A percentile compares a stretch with the other conserved stretches of the same genome.
phyloP scores from a whole-genome alignment of 2,329 filamentous ascomycete genomes.

The Chalaropsis ovoidea region DNA sequence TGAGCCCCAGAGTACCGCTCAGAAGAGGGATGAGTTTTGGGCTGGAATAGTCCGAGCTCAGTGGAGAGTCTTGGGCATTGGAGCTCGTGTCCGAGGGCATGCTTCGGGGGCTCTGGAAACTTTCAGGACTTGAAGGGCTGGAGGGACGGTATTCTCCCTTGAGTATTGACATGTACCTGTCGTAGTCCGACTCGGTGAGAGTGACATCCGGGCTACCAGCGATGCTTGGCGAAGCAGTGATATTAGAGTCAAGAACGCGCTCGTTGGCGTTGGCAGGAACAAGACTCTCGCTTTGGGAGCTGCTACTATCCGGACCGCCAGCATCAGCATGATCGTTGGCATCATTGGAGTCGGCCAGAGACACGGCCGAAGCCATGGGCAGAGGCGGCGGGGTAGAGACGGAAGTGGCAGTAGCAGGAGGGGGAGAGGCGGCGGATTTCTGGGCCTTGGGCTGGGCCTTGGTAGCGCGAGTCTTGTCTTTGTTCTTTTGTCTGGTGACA shows the following conservation, averaged over 20 bases:
- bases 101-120: constrained; percentile 12
- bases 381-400: constrained; percentile 1
- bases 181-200: constrained; percentile 20
- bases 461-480: constrained; percentile 25
- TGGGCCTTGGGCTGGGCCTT: constrained; percentile 18
- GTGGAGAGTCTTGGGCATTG: constrained; percentile 8
- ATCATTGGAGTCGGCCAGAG: not conserved
- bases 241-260: not conserved
- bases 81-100: not conserved
- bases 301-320: not conserved
- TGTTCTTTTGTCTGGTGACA: constrained; percentile 28
- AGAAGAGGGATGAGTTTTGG: constrained; percentile 30
- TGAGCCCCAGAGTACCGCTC: constrained; percentile 43
- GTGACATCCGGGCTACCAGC: not conserved
- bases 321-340: not conserved
- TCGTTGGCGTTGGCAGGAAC: constrained; percentile 1
- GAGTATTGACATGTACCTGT: constrained; percentile 23
- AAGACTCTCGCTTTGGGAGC: constrained; percentile 9
- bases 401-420: constrained; percentile 24
- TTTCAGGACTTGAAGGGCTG: constrained; percentile 5
- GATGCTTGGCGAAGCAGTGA: constrained; percentile 1
- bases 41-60: constrained; percentile 13
- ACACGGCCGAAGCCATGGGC: not conserved
- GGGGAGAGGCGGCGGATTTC: constrained; percentile 23
- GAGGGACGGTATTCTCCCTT: constrained; percentile 19